Evolutionary conservation across 768 basidiomycete genomes (phyloP), one percentile per base, ranked within the genome.

Genomic region (Gymnopilus junonius): DNA sequence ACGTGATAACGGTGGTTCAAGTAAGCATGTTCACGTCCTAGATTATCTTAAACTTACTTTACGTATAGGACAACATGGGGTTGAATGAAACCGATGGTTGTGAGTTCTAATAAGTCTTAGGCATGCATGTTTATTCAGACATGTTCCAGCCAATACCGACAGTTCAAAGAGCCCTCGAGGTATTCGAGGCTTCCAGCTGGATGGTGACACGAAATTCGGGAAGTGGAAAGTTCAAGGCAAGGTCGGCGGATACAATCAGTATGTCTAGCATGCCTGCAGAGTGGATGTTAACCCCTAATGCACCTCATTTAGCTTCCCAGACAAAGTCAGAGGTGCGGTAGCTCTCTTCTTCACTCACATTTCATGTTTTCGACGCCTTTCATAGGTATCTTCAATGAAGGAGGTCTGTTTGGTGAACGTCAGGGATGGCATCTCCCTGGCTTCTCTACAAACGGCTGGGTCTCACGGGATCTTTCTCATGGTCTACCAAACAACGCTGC

Each of bases 181-280:
- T 2, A 82, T 95, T 35, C 85, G 91, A 8, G 92, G 92, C 10
- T 94, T 92, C 77, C 71, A 82, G 68, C 81, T 94, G n/a, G 81
- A 86, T 59, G 74, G 76, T 2, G 91, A 90, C 2, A 77, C 78
- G 8, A 56, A 48, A 32, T 91, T 91, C 55, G 78, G 76, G 10
- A 73, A 76, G 17, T 92, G 90, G 90, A 90, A 85, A 63, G 88
- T 92, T 0, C 90, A 92, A 75, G 90, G 90, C 14, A 91, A 91
- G 72, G 73, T 88, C 1, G 90, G 90, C n/a, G 90, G 90, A 10
- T 90, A 91, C 69, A 82, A 76, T 0, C 76, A 78, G 89, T 90
- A 68, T 12, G 83, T 70, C 35, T 14, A 4, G 21, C 20, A 27
- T n/a, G 50, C 17, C 35, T n/a, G 54, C n/a, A 31, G 55, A n/a